These are phyloP conservation scores for Blastobotrys ciferrii DNA, from an alignment of 1,139 yeast genomes.

Conservation along the genomic window DNA sequence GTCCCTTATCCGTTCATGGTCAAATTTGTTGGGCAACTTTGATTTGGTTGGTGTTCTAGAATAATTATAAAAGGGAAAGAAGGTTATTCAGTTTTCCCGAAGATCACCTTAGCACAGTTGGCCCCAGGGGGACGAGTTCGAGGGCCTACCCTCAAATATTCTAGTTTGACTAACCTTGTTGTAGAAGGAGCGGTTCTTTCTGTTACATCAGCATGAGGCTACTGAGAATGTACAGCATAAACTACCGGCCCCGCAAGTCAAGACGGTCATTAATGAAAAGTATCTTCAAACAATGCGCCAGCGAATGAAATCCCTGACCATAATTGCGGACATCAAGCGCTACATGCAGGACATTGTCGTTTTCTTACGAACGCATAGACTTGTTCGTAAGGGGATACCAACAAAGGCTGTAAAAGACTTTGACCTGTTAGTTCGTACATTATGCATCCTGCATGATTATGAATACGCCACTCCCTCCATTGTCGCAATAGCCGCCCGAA, in stretches of 20 bases:
- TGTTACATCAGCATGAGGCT: slow-evolving; percentile 10
- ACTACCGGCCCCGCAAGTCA: not conserved
- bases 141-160: too few relatives aligned
- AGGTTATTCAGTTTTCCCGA: not conserved
- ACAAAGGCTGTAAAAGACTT: slow-evolving; percentile 46
- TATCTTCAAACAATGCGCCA: slow-evolving; percentile 10
- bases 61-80: too few relatives aligned
- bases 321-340: slow-evolving; percentile 49
- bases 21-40: too few relatives aligned
- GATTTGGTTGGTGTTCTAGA: too few relatives aligned
- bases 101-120: too few relatives aligned
- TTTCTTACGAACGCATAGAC: slow-evolving; percentile 50
- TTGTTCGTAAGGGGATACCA: slow-evolving; percentile 50
- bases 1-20: too few relatives aligned
- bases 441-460: slow-evolving; percentile 44
- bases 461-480: slow-evolving; percentile 50
- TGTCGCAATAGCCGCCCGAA: slow-evolving; percentile 48
- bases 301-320: slow-evolving; percentile 28
- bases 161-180: not conserved
- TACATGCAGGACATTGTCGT: slow-evolving; percentile 55
- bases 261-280: slow-evolving; percentile 7
- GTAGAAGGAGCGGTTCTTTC: slow-evolving; percentile 13
- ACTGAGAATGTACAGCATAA: not conserved
- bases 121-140: too few relatives aligned
- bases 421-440: slow-evolving; percentile 39